Evolutionary conservation across 1,284 basidiomycete species (phyloP), one percentile per base, ranked within the genome.

Genomic region (Pisolithus thermaeus): DNA sequence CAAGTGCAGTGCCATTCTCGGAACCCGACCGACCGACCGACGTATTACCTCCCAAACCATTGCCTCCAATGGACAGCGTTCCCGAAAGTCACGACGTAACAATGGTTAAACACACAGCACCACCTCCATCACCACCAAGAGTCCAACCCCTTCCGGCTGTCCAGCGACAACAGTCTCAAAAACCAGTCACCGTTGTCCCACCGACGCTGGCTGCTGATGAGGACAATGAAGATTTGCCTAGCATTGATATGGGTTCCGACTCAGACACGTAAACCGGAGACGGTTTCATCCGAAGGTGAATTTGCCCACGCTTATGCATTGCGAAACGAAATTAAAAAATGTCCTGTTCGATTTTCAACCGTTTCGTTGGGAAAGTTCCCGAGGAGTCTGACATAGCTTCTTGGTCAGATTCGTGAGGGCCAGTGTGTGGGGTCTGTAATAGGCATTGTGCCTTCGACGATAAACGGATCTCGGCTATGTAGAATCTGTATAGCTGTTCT

Each of bases 191-290:
- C 12, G 28, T 41, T 38, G 32, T 37, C 14, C 22, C 36, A 36
- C 49, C 47, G 12, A 46, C 55, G 12, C 60, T 62, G 58, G 49
- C 52, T 18, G 55, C 64, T 32, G 63, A 68, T 28, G 69, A 69
- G 18, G 72, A 76, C 22, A 76, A 79, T 55, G 78, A 79, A 61
- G 73, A 71, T 25, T 74, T 84, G 59, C 82, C 83, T 1, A 59
- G 68, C 32, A 77, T 81, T 23, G 70, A 80, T 57, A 59, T 78
- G 59, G 74, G 65, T 47, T 81, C 79, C 6, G 79, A 80, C 56
- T 78, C 73, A 23, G 73, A 73, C 44, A 56, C 61, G 38, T 67
- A 56, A 59, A 42, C 11, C 6, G 14, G 27, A 8, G 5, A 28
- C 46, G 28, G 32, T 7, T 4, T n/a, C 27, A 18, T 40, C n/a